Percentiles rank a stretch among this genome's conserved stretches.
These are phyloP conservation scores for Sisymbrium altissimum DNA, from an alignment of 345 rosid genomes.

Conservation along the genomic window DNA sequence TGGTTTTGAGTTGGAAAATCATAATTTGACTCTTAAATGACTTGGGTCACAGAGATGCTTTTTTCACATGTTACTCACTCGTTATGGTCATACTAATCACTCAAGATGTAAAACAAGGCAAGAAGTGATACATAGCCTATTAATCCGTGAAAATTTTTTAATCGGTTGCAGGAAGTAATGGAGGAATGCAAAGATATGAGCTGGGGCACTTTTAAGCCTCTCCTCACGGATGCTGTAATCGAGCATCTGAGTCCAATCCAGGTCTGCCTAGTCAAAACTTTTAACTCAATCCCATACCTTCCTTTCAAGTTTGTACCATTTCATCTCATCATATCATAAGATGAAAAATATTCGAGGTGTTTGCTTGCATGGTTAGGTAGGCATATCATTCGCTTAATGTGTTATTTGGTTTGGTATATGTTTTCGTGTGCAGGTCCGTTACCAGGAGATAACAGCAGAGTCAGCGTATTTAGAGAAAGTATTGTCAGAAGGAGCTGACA, in stretches of 20 bases:
- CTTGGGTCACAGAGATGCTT: neutral
- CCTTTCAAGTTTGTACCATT: neutral
- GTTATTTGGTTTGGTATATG: neutral
- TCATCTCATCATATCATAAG: neutral
- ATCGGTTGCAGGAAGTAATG: constrained; percentile 59
- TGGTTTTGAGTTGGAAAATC: no score
- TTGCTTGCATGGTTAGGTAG: neutral
- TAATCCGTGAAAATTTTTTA: neutral
- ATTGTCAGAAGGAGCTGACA: constrained; percentile 57
- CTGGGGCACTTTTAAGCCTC: constrained; percentile 78
- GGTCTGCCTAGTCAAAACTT: constrained; percentile 36
- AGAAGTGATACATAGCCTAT: neutral
- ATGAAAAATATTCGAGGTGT: neutral
- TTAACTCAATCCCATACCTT: neutral
- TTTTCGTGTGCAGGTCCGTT: constrained; percentile 47
- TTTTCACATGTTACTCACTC: neutral
- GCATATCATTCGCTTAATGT: neutral
- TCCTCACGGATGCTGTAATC: constrained; percentile 66
- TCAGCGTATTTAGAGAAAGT: constrained; percentile 56
- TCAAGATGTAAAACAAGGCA: neutral
- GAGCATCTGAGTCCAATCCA: constrained; percentile 90
- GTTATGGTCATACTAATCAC: neutral
- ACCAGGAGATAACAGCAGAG: constrained; percentile 67
- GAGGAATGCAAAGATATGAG: constrained; percentile 75
- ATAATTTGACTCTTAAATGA: neutral